Evolutionary conservation across 768 basidiomycete genomes (phyloP).

Genomic region (Calvatia gigantea): DNA sequence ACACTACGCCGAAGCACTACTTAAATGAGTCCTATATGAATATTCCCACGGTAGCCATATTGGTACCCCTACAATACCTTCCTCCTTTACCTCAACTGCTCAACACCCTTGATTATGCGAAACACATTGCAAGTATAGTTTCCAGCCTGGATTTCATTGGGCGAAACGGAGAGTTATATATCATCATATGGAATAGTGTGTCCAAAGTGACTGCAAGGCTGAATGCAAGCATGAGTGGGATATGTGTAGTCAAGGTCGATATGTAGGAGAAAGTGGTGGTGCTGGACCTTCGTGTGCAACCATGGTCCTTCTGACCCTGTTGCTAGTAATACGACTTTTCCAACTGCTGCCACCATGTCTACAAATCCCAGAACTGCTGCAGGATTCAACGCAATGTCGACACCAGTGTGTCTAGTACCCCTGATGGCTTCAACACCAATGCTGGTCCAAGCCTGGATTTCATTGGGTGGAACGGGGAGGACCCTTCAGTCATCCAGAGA

Average conservation of each 20-base stretch:
- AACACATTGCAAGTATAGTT: slow-evolving; percentile 42
- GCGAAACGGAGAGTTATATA: slow-evolving; percentile 74
- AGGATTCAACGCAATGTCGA: not conserved
- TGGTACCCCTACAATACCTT: too few relatives aligned
- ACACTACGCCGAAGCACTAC: too few relatives aligned
- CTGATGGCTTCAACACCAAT: too few relatives aligned
- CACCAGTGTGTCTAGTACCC: too few relatives aligned
- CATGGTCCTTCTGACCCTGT: not conserved
- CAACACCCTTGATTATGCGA: slow-evolving; percentile 33
- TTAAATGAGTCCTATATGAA: too few relatives aligned
- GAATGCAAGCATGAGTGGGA: not conserved
- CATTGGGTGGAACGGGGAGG: too few relatives aligned
- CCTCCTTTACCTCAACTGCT: not conserved
- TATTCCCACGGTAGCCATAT: too few relatives aligned
- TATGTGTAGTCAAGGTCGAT: not conserved
- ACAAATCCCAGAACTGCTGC: not conserved
- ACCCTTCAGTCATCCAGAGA: too few relatives aligned
- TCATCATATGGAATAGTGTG: slow-evolving; percentile 42
- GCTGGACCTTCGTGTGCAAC: not conserved
- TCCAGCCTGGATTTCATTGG: slow-evolving; percentile 62
- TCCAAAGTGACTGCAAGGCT: not conserved
- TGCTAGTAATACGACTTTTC: not conserved
- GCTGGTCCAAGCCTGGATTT: too few relatives aligned
- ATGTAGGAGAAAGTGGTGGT: not conserved
- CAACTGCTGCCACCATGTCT: not conserved